These are phyloP conservation scores for Begonia loranthoides DNA, from an alignment of 306 rosid genomes.

Conservation along the genomic window DNA sequence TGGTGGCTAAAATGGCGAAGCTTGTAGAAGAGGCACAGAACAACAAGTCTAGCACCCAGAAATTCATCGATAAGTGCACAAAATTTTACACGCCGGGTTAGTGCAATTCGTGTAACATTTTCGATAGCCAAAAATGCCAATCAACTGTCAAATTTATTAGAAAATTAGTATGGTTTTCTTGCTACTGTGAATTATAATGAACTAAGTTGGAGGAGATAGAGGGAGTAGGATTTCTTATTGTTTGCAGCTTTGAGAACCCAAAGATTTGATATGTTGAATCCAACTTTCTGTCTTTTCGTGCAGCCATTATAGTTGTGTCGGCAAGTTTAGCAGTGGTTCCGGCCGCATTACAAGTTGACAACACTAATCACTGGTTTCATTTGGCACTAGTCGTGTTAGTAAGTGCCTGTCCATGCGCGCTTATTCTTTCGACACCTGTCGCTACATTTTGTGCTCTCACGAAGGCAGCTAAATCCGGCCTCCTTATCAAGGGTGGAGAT, in stretches of 20 bases:
- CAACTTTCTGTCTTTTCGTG: slow-evolving; percentile 5
- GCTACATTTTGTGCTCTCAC: slow-evolving; percentile 95
- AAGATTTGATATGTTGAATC: too few species aligned
- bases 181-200: too few species aligned
- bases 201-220: too few species aligned
- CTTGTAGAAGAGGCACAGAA: slow-evolving; percentile 95
- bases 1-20: slow-evolving; percentile 89
- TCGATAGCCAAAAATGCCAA: too few species aligned
- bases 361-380: slow-evolving; percentile 61
- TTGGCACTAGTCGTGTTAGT: slow-evolving; percentile 77
- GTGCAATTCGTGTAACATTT: slow-evolving; percentile 1
- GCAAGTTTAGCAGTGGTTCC: slow-evolving; percentile 50
- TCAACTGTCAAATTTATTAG: too few species aligned
- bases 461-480: slow-evolving; percentile 77
- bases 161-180: too few species aligned
- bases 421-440: slow-evolving; percentile 84
- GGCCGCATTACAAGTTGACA: slow-evolving; percentile 22
- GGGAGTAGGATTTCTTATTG: too few species aligned
- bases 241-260: too few species aligned
- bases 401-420: slow-evolving; percentile 93
- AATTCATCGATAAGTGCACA: slow-evolving; percentile 70
- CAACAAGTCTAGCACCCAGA: slow-evolving; percentile 67
- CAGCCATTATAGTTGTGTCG: slow-evolving; percentile 61
- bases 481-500: slow-evolving; percentile 90
- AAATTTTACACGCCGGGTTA: slow-evolving; percentile 86